phyloP scores from a whole-genome alignment of 768 basidiomycete genomes.

The Amanita polypyramis region DNA sequence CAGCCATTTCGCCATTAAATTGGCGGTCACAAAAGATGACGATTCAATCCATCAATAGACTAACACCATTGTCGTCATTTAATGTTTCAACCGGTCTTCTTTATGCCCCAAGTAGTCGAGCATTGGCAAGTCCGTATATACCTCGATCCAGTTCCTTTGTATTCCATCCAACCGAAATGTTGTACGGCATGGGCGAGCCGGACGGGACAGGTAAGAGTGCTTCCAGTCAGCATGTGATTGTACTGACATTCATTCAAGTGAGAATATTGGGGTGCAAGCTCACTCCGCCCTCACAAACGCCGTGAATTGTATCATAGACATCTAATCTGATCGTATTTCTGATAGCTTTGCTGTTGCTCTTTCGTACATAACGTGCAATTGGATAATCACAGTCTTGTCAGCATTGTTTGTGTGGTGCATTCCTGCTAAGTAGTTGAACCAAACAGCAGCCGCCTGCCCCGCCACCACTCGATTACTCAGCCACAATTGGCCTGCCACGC shows the following conservation, averaged over 20 bases:
- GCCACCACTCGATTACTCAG: conserved; percentile 5
- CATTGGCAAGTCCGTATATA: conserved; percentile 46
- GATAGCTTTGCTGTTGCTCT: background rate
- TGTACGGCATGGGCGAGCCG: conserved; percentile 62
- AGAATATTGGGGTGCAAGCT: conserved; percentile 47
- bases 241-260: conserved; percentile 15
- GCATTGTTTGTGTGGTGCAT: background rate
- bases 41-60: conserved; percentile 44
- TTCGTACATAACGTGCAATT: background rate
- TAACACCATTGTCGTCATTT: conserved; percentile 30
- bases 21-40: conserved; percentile 59
- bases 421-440: background rate
- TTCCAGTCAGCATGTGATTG: background rate
- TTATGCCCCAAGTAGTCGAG: conserved; percentile 38
- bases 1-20: conserved; percentile 44
- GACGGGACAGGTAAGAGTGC: conserved; percentile 45
- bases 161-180: conserved; percentile 85
- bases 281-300: conserved; percentile 7
- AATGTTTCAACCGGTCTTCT: conserved; percentile 45
- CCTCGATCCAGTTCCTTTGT: conserved; percentile 53
- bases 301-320: conserved; percentile 5
- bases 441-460: conserved; percentile 2
- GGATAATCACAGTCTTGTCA: conserved; percentile 3
- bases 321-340: background rate
- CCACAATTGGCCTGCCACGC: conserved; percentile 8